Evolutionary conservation across 208 protist genomes (phyloP), one percentile per base, ranked within the genome.

Genomic region (Wallacemonas rigidus): DNA sequence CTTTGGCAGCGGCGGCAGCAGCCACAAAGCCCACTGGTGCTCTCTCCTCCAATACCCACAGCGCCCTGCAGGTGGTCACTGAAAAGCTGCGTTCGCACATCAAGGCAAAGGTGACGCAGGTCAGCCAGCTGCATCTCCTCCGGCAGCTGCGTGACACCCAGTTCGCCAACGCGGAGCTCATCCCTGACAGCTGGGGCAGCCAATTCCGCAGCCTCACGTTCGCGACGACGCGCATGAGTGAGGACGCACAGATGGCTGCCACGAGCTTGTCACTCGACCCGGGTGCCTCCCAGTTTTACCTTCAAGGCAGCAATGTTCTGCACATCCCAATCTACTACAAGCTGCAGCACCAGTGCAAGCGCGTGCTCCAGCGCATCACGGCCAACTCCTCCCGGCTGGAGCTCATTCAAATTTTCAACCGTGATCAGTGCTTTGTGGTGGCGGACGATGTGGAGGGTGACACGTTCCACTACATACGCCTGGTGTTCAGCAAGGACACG

Each of bases 301-400:
- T 92, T 44, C 79, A 69, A 1, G 92, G 92, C 11, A 71, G 57
- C 43, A 90, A 84, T 40, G 82, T 92, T 43, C 74, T 93, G 12
- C 81, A 88, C 63, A 89, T 97, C 56, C 92, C 92, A 0, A 83
- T 97, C 39, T 95, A 97, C 80, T 94, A 93, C 81, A 97, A 95
- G 72, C 72, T 97, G 57, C 92, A 97, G 78, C 88, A 97, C 70
- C 88, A 97, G 67, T 93, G 89, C 74, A 84, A 85, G 63, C 92
- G 88, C 61, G 83, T 95, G 43, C 81, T 95, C 41, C 77, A 79
- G 8, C 81, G 87, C 58, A 92, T 97, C 57, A 72, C 82, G 9
- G 82, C 75, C 48, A 91, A 93, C 73, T 87, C 81, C 64, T 82
- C 86, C 26, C 87, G 88, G 11, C 79, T 97, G 3, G 89, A 95